phyloP scores from a whole-genome alignment of 2,329 filamentous ascomycete species.

The Fusarium citri region DNA sequence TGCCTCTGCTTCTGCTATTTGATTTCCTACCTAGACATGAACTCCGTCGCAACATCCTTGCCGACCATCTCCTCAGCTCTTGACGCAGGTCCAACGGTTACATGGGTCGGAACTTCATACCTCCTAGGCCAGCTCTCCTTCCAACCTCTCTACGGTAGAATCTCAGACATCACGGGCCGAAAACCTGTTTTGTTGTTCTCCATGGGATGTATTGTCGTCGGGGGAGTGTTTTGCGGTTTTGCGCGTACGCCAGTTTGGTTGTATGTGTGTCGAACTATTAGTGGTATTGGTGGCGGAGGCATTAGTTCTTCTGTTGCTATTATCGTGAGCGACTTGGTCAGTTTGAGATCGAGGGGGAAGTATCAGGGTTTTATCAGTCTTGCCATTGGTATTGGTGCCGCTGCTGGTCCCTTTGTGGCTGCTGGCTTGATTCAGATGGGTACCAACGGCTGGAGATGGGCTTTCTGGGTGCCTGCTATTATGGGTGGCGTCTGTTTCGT shows the following conservation, averaged over 20 bases:
- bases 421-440: neutral
- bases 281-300: neutral
- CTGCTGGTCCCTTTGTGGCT: neutral
- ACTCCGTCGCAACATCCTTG: slow-evolving; percentile 49
- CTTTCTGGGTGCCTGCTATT: neutral
- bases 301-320: neutral
- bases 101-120: slow-evolving; percentile 54
- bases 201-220: slow-evolving; percentile 45
- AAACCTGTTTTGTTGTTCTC: slow-evolving; percentile 50
- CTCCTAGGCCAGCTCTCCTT: slow-evolving; percentile 53
- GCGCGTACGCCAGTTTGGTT: slow-evolving; percentile 23
- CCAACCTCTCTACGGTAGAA: slow-evolving; percentile 51
- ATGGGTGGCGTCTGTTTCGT: neutral
- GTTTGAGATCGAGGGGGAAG: slow-evolving; percentile 50
- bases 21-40: slow-evolving; percentile 52
- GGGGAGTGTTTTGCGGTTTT: slow-evolving; percentile 51
- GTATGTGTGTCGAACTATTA: neutral
- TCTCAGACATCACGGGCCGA: slow-evolving; percentile 53
- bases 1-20: slow-evolving; percentile 5
- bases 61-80: slow-evolving; percentile 54
- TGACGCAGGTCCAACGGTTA: slow-evolving; percentile 47
- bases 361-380: slow-evolving; percentile 31
- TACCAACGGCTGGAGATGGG: neutral
- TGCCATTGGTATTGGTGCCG: neutral
- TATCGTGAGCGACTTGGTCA: neutral